Evolutionary conservation across 1,284 basidiomycete genomes (phyloP).

Genomic region (Leccinum huronense): DNA sequence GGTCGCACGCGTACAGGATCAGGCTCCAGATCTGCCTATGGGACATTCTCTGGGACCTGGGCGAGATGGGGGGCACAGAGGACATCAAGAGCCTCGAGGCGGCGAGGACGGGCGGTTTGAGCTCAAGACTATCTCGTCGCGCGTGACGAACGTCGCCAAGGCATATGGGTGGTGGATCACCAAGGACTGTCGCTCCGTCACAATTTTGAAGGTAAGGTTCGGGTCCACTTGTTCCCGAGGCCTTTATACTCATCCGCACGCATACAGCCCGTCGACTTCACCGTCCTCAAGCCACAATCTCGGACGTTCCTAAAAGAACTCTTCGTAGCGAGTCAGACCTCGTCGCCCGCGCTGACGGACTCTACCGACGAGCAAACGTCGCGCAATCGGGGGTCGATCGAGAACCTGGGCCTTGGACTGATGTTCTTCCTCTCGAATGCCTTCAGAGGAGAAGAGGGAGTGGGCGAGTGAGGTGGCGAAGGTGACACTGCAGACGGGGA

Average conservation of each 20-base stretch:
- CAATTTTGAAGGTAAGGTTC: conserved; percentile 76
- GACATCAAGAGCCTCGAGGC: conserved; percentile 65
- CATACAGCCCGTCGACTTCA: conserved; percentile 83
- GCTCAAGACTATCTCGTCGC: conserved; percentile 57
- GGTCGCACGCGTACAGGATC: conserved; percentile 82
- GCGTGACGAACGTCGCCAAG: conserved; percentile 65
- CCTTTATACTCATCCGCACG: neutral
- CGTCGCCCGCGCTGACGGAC: conserved; percentile 57
- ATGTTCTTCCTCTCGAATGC: conserved; percentile 61
- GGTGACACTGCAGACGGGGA: conserved; percentile 62
- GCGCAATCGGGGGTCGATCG: conserved; percentile 54
- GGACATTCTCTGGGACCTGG: conserved; percentile 94
- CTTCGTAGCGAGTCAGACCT: conserved; percentile 70
- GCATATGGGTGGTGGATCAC: conserved; percentile 86
- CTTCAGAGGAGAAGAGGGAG: conserved; percentile 43
- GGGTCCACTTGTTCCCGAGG: neutral
- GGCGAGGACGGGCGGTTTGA: conserved; percentile 44
- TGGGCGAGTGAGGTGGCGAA: conserved; percentile 63
- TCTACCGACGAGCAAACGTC: conserved; percentile 39
- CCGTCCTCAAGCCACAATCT: conserved; percentile 61
- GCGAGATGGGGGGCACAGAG: conserved; percentile 84
- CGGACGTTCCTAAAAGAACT: conserved; percentile 69
- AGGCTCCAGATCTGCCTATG: conserved; percentile 96
- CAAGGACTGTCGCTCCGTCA: conserved; percentile 67
- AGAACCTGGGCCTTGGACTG: conserved; percentile 64